A percentile compares a stretch with the other conserved stretches of the same genome.
phyloP scores from a whole-genome alignment of 106 monocot species.

The Dactylorhiza incarnata region DNA sequence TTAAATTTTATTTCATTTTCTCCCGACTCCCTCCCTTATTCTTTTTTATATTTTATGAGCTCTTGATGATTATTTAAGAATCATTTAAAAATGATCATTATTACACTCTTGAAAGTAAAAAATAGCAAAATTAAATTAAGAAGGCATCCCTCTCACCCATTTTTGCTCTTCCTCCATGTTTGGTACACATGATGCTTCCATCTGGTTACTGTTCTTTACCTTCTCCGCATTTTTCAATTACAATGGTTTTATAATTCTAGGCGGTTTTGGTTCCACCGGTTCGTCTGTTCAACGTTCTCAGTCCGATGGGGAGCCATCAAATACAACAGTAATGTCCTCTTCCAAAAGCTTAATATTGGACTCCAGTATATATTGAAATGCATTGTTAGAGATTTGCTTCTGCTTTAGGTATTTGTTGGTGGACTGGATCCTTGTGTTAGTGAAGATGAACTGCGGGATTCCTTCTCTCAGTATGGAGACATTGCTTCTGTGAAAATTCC shows the following conservation, averaged over 20 bases:
- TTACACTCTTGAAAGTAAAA: too few relatives aligned
- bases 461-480: slow-evolving; percentile 76
- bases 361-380: neutral
- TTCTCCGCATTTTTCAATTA: neutral
- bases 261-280: slow-evolving; percentile 39
- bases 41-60: too few relatives aligned
- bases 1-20: too few relatives aligned
- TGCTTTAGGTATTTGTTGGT: slow-evolving; percentile 60
- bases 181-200: neutral
- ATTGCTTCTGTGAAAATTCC: slow-evolving; percentile 82
- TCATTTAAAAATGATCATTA: too few relatives aligned
- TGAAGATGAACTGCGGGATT: slow-evolving; percentile 59
- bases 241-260: slow-evolving; percentile 7
- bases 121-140: too few relatives aligned
- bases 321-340: slow-evolving; percentile 49
- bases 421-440: slow-evolving; percentile 73
- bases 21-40: too few relatives aligned
- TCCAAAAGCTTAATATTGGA: slow-evolving; percentile 2
- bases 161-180: neutral
- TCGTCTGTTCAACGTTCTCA: slow-evolving; percentile 23
- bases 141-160: too few relatives aligned
- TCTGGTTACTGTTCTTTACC: neutral
- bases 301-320: slow-evolving; percentile 50
- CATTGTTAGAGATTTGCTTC: neutral
- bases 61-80: too few relatives aligned